Percentiles rank a stretch among this genome's conserved stretches.
phyloP scores from a whole-genome alignment of 345 rosid genomes.

The Hypericum androsaemum region DNA sequence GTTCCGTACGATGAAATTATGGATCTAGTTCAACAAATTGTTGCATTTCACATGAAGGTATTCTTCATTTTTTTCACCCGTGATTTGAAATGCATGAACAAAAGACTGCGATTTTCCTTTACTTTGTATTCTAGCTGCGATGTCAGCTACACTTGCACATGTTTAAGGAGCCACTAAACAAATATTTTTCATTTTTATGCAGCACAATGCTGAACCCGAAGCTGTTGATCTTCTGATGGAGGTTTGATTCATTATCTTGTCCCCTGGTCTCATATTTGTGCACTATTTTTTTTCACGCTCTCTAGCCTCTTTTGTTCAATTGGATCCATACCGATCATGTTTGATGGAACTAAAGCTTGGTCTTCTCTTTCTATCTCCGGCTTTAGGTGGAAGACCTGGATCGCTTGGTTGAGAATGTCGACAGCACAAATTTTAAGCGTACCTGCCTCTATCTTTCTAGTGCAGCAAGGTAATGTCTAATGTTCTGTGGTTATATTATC shows the following conservation, averaged over 20 bases:
- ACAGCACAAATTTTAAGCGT: slow-evolving; percentile 71
- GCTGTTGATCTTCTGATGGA: slow-evolving; percentile 98
- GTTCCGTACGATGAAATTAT: slow-evolving; percentile 51
- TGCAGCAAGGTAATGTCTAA: slow-evolving; percentile 53
- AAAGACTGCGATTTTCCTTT: no score
- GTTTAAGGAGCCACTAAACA: not conserved
- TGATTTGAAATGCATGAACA: no score
- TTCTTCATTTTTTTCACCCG: not conserved
- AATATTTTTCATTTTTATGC: slow-evolving; percentile 17
- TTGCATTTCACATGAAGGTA: slow-evolving; percentile 95
- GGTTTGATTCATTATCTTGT: slow-evolving; percentile 20
- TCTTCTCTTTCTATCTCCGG: not conserved
- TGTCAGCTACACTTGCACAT: not conserved
- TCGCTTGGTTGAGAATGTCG: slow-evolving; percentile 68
- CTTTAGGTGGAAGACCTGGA: slow-evolving; percentile 89
- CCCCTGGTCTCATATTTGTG: not conserved
- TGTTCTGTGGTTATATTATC: not conserved
- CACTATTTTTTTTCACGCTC: not conserved
- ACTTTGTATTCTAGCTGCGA: no score
- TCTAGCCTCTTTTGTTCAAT: not conserved
- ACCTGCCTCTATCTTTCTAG: slow-evolving; percentile 88
- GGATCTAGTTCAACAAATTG: slow-evolving; percentile 79
- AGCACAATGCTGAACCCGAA: slow-evolving; percentile 99
- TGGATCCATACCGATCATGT: not conserved
- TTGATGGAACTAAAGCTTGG: no score